phyloP scores from a whole-genome alignment of 2,329 filamentous ascomycete species.

The Stemphylium vesicarium region DNA sequence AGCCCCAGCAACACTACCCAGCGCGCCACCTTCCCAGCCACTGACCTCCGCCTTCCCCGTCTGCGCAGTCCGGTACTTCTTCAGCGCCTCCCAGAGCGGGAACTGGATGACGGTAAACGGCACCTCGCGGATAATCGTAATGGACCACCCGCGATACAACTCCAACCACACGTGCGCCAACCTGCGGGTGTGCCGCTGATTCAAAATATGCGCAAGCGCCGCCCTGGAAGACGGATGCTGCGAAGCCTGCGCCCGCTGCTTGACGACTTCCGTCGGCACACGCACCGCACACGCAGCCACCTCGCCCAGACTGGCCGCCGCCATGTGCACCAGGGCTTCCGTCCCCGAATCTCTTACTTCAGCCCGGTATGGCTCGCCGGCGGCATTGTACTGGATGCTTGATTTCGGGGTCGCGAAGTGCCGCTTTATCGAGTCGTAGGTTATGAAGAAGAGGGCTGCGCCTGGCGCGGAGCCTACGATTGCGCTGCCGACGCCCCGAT shows the following conservation, averaged over 20 bases:
- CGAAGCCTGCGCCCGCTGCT: conserved; percentile 92
- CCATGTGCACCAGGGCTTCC: conserved; percentile 70
- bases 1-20: conserved; percentile 82
- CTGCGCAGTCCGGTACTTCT: conserved; percentile 67
- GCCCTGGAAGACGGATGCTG: conserved; percentile 73
- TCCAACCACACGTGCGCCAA: conserved; percentile 72
- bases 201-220: conserved; percentile 73
- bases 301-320: conserved; percentile 85
- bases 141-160: conserved; percentile 88
- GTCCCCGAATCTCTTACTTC: conserved; percentile 13
- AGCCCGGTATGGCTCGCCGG: conserved; percentile 38
- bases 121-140: conserved; percentile 94
- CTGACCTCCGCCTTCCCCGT: conserved; percentile 61
- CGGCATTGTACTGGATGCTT: conserved; percentile 27
- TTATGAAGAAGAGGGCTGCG: conserved; percentile 96
- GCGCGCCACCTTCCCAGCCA: conserved; percentile 80
- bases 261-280: conserved; percentile 95
- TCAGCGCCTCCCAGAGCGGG: conserved; percentile 93
- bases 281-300: conserved; percentile 89
- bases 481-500: conserved; percentile 88
- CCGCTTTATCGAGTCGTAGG: conserved; percentile 76
- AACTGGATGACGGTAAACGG: conserved; percentile 98
- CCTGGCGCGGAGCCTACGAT: conserved; percentile 91
- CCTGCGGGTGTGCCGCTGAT: conserved; percentile 49
- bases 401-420: conserved; percentile 22